These are phyloP conservation scores for Corynespora cassiicola DNA, from an alignment of 2,329 filamentous ascomycete species.

Conservation along the genomic window DNA sequence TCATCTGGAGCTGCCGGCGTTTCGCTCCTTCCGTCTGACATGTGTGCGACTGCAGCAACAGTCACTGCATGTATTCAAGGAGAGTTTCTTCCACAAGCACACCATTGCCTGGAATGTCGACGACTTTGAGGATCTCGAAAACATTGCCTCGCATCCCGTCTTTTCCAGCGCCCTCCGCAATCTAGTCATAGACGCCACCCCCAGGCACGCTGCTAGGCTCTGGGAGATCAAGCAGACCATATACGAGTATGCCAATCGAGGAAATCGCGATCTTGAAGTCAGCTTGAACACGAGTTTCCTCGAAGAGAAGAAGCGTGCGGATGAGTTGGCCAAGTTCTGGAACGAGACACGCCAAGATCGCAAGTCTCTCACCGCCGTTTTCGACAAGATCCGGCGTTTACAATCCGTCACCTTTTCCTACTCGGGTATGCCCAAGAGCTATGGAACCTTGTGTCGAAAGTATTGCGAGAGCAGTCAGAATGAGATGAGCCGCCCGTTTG, in stretches of 20 bases:
- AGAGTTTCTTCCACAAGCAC: constrained; percentile 27
- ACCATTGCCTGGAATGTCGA: constrained; percentile 23
- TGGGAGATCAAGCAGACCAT: constrained; percentile 24
- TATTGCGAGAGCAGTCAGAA: constrained; percentile 31
- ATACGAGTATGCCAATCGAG: constrained; percentile 4
- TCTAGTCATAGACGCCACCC: constrained; percentile 36
- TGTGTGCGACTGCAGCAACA: constrained; percentile 19
- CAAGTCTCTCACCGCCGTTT: constrained; percentile 21
- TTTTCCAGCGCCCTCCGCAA: constrained; percentile 23
- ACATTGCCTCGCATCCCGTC: constrained; percentile 19
- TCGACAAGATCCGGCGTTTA: constrained; percentile 20
- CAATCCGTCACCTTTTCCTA: constrained; percentile 17
- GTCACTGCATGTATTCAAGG: constrained; percentile 22
- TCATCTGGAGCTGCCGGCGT: constrained; percentile 22
- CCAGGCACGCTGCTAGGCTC: constrained; percentile 24
- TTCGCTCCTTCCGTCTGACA: constrained; percentile 26
- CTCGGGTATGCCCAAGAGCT: constrained; percentile 22
- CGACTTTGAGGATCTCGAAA: constrained; percentile 18
- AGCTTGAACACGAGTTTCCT: constrained; percentile 4
- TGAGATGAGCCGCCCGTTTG: constrained; percentile 37
- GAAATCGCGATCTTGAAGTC: constrained; percentile 13
- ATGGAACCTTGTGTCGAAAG: constrained; percentile 16
- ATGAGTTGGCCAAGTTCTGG: constrained; percentile 23
- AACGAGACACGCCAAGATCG: constrained; percentile 33
- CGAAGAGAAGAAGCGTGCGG: constrained; percentile 10